These are phyloP conservation scores for Arachnopeziza araneosa DNA, from an alignment of 2,329 filamentous ascomycete genomes.

Conservation along the genomic window DNA sequence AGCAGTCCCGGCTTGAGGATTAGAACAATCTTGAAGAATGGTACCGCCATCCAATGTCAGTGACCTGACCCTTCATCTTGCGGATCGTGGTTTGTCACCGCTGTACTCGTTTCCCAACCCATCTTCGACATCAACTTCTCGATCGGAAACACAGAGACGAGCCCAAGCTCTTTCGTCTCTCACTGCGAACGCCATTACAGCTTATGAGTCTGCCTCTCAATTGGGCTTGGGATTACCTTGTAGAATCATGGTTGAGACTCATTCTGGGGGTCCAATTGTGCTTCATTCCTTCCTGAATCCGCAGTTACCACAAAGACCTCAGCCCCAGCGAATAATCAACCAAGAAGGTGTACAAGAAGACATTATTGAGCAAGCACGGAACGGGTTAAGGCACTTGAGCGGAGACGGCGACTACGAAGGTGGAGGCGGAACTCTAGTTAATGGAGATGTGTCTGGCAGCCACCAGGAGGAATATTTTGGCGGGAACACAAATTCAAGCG, in stretches of 20 bases:
- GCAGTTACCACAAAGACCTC: slow-evolving; percentile 2
- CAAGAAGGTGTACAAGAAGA: slow-evolving; percentile 1
- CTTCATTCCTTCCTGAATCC: slow-evolving; percentile 42
- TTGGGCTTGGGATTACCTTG: slow-evolving; percentile 48
- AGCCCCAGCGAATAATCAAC: not conserved
- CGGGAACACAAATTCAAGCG: slow-evolving; percentile 7
- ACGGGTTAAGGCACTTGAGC: slow-evolving; percentile 23
- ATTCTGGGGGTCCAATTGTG: slow-evolving; percentile 32
- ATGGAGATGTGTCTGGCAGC: slow-evolving; percentile 7
- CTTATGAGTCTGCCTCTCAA: slow-evolving; percentile 47
- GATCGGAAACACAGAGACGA: slow-evolving; percentile 16
- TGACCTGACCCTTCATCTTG: slow-evolving; percentile 35
- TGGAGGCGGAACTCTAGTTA: slow-evolving; percentile 10
- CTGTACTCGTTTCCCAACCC: slow-evolving; percentile 42
- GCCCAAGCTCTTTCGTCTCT: slow-evolving; percentile 47
- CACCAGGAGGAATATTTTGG: not conserved
- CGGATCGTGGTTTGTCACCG: slow-evolving; percentile 51
- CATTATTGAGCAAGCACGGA: slow-evolving; percentile 19
- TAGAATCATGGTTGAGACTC: slow-evolving; percentile 55
- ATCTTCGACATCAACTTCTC: slow-evolving; percentile 7
- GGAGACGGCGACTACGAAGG: slow-evolving; percentile 12
- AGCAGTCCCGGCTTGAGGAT: not conserved
- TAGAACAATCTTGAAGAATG: not conserved
- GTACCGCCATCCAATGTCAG: not conserved
- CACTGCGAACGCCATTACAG: slow-evolving; percentile 46